Evolutionary conservation across 1,139 yeast species (phyloP).

Genomic region (Zygosaccharomyces pseudobailii): DNA sequence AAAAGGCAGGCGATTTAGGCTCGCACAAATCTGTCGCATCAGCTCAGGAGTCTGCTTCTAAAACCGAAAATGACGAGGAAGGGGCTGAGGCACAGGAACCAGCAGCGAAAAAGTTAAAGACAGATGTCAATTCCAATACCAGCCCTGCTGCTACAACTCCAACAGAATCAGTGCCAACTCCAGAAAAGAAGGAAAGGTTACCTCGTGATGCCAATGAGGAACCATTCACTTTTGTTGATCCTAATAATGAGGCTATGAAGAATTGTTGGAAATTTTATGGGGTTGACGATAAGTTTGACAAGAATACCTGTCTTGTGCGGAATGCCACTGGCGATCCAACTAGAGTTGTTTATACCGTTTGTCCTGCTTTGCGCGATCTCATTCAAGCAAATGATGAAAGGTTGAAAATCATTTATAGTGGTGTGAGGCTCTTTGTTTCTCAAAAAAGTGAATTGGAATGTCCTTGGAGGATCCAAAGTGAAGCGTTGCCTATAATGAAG

Average conservation of each 20-base stretch:
- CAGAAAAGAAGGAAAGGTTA: conserved; percentile 57
- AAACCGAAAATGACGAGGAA: conserved; percentile 13
- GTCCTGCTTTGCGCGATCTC: conserved; percentile 67
- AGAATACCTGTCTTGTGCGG: conserved; percentile 70
- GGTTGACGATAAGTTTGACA: conserved; percentile 58
- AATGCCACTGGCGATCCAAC: conserved; percentile 95
- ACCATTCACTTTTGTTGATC: conserved; percentile 76
- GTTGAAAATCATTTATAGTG: conserved; percentile 84
- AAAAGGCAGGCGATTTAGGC: conserved; percentile 46
- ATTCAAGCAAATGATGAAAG: conserved; percentile 67
- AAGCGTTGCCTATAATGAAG: conserved; percentile 63
- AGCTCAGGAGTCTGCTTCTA: conserved; percentile 4
- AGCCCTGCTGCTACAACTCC: conserved; percentile 9
- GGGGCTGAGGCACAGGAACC: conserved; percentile 32
- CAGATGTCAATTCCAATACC: conserved; percentile 19
- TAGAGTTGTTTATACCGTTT: conserved; percentile 82
- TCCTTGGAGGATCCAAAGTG: conserved; percentile 92
- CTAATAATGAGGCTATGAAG: conserved; percentile 59
- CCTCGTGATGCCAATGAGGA: conserved; percentile 94
- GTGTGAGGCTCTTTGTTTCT: conserved; percentile 83
- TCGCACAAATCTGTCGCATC: conserved; percentile 12
- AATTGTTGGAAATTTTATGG: conserved; percentile 88
- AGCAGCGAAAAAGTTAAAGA: conserved; percentile 37
- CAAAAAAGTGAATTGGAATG: conserved; percentile 77
- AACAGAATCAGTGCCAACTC: conserved; percentile 15